Conservation (phyloP, 176 grass and related monocot species). For the Oryza nivara region DNA sequence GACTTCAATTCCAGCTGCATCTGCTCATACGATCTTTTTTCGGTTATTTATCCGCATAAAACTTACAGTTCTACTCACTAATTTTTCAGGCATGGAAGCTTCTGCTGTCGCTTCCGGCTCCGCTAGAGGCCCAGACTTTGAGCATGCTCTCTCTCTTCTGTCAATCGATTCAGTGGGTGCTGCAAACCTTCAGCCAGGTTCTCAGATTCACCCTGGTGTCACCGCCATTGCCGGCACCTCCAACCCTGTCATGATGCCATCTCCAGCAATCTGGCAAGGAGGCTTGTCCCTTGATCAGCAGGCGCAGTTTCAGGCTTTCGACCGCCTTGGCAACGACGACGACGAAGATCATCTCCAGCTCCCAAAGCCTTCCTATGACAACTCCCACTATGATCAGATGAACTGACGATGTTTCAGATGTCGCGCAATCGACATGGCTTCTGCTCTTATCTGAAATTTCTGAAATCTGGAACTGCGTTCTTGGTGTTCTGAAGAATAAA, state of each 20-base stretch:
- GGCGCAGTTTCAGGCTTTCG: constrained; percentile 24
- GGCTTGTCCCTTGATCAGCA: neutral
- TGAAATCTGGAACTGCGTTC: neutral
- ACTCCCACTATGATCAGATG: constrained; percentile 34
- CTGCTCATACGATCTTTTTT: neutral
- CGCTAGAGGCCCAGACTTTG: constrained; percentile 66
- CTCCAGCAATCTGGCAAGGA: constrained; percentile 37
- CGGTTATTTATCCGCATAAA: neutral
- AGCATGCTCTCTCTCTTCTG: constrained; percentile 99
- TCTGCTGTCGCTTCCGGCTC: constrained; percentile 48
- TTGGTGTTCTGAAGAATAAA: constrained; percentile 33
- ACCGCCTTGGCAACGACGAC: neutral
- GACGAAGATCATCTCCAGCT: constrained; percentile 15
- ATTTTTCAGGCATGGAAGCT: constrained; percentile 57
- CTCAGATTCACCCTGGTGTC: constrained; percentile 42
- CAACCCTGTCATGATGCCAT: constrained; percentile 24
- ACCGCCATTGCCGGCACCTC: constrained; percentile 7
- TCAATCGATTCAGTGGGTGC: constrained; percentile 55
- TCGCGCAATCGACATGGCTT: neutral
- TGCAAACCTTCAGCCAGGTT: constrained; percentile 14
- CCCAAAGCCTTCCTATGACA: constrained; percentile 12
- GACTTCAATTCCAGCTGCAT: neutral
- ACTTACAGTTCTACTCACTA: neutral
- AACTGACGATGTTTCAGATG: constrained; percentile 15
- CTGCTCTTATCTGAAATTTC: neutral